Conservation (phyloP, 1,284 basidiomycete genomes). For the Cystobasidium sp. region DNA sequence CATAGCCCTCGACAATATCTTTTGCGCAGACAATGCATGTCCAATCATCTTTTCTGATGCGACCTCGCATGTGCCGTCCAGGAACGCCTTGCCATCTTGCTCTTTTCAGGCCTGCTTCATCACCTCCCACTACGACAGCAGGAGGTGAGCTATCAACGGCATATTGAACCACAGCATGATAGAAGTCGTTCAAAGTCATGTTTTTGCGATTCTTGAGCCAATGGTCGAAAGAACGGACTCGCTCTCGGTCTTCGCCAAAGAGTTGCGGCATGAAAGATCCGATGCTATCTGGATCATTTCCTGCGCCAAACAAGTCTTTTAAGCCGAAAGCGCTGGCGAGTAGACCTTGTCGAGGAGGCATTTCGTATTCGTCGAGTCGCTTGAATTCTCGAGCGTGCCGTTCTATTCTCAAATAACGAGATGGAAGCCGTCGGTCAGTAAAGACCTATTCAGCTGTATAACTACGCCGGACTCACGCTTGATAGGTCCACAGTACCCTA, state of each 20-base stretch:
- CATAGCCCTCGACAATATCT: conserved; percentile 36
- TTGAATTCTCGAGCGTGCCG: conserved; percentile 35
- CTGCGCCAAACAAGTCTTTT: conserved; percentile 38
- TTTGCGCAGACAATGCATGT: conserved; percentile 38
- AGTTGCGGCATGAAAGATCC: conserved; percentile 41
- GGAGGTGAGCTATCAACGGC: conserved; percentile 31
- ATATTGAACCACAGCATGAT: conserved; percentile 38
- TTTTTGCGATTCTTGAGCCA: conserved; percentile 31
- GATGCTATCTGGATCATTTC: conserved; percentile 31
- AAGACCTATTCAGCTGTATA: not conserved
- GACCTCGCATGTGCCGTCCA: conserved; percentile 24
- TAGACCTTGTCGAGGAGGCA: conserved; percentile 38
- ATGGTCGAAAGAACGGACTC: conserved; percentile 40
- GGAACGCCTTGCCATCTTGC: conserved; percentile 39
- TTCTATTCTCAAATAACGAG: conserved; percentile 2
- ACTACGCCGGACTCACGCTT: conserved; percentile 28
- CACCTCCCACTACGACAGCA: conserved; percentile 31
- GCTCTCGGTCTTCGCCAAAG: conserved; percentile 32
- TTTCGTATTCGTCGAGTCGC: conserved; percentile 38
- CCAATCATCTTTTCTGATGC: conserved; percentile 38
- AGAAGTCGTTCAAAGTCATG: conserved; percentile 36
- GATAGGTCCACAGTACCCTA: conserved; percentile 43
- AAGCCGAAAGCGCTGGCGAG: conserved; percentile 32
- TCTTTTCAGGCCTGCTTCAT: conserved; percentile 31
- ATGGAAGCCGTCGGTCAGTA: not conserved